Evolutionary conservation across 352 stramenopile species (phyloP).

Genomic region (Globisporangium canariense): DNA sequence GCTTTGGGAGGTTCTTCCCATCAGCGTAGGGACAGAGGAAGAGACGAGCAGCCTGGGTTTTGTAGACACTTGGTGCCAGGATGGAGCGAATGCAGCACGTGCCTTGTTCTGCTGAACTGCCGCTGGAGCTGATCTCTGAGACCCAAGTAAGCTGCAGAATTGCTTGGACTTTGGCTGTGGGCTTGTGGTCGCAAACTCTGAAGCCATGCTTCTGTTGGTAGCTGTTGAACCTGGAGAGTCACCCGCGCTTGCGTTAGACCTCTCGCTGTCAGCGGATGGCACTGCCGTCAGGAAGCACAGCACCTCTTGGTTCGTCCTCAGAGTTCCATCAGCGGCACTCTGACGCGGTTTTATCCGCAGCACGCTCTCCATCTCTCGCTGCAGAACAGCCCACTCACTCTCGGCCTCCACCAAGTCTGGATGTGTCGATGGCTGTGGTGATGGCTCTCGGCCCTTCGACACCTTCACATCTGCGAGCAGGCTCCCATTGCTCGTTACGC

Average conservation of each 20-base stretch:
- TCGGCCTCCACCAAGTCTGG: background rate
- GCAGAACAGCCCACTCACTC: constrained; percentile 12
- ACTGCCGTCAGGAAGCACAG: constrained; percentile 28
- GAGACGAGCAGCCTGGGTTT: constrained; percentile 50
- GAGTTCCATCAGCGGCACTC: background rate
- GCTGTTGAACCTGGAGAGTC: background rate
- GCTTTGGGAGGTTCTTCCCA: background rate
- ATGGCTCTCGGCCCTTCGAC: background rate
- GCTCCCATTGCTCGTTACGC: background rate
- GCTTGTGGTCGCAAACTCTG: background rate
- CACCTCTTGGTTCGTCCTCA: constrained; percentile 7
- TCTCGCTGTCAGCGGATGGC: background rate
- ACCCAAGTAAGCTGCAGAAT: background rate
- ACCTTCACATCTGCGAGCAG: background rate
- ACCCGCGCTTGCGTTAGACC: background rate
- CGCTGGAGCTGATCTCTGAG: background rate
- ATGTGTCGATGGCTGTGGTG: background rate
- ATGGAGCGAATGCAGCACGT: background rate
- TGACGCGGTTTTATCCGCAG: constrained; percentile 11
- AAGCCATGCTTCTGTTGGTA: background rate
- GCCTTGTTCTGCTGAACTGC: background rate
- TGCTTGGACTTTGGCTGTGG: background rate
- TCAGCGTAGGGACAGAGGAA: constrained; percentile 10
- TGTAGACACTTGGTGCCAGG: constrained; percentile 44
- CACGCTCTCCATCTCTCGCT: constrained; percentile 16